A percentile compares a stretch with the other conserved stretches of the same genome.
These are phyloP conservation scores for Xylariaceae sp. DNA, from an alignment of 2,329 filamentous ascomycete species.

Conservation along the genomic window DNA sequence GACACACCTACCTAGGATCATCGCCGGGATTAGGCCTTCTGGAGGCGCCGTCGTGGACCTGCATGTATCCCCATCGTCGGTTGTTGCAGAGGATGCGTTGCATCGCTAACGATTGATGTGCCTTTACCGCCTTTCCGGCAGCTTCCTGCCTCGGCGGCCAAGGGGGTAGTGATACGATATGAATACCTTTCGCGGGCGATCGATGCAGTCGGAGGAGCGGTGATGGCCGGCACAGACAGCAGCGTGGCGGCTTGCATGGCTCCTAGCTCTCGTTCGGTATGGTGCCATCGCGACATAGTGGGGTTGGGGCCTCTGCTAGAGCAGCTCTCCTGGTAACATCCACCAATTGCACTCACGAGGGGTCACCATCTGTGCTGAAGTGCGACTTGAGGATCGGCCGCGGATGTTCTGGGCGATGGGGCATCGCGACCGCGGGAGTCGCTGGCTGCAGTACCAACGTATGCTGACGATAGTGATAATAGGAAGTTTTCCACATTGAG, in stretches of 20 bases:
- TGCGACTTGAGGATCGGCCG: too few species aligned
- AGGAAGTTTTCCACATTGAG: too few species aligned
- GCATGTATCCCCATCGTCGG: conserved; percentile 19
- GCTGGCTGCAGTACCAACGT: too few species aligned
- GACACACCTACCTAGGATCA: too few species aligned
- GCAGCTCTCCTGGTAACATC: conserved; percentile 19
- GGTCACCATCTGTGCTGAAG: conserved; percentile 10
- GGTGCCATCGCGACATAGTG: conserved; percentile 28
- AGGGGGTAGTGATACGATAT: conserved; percentile 10
- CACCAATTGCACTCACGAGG: conserved; percentile 24
- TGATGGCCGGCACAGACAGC: conserved; percentile 18
- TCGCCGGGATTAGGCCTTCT: too few species aligned
- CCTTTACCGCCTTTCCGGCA: conserved; percentile 23
- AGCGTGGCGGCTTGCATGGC: conserved; percentile 20
- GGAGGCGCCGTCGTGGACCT: too few species aligned
- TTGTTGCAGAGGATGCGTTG: conserved; percentile 18
- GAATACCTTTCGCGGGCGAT: conserved; percentile 20
- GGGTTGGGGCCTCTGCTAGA: conserved; percentile 18
- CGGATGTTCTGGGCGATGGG: too few species aligned
- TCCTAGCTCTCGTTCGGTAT: conserved; percentile 27
- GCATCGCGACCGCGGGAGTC: too few species aligned
- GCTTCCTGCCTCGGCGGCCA: conserved; percentile 9
- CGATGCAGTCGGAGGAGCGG: conserved; percentile 13
- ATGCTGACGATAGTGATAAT: too few species aligned
- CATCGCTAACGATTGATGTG: conserved; percentile 12